Evolutionary conservation across 169 alveolate genomes (phyloP), one percentile per base, ranked within the genome.

Genomic region (Plasmodium inui): DNA sequence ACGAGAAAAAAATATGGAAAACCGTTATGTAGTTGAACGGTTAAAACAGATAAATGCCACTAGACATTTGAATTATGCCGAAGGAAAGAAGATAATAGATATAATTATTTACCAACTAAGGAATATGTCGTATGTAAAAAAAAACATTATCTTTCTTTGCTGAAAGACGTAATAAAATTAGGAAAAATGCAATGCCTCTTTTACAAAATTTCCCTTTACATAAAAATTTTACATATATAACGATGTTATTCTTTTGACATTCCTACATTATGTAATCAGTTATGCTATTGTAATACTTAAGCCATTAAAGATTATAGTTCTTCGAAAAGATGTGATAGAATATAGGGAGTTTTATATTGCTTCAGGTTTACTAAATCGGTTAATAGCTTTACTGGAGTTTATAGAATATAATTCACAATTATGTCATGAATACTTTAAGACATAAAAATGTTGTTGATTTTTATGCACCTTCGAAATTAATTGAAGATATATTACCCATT

Each of bases 261-360:
- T 41, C 14, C 34, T 72, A 39, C 78, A 70, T 70, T 84, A 70
- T 84, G 8, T 28, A 9, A 0, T 19, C 28, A 53, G 73, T 84
- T 84, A 70, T 71, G n/a, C 74, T 39, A 37, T 84, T 14, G 6
- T n/a, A 34, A 14, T 71, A 28, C 37, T 71, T 70, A 84, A 39
- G 74, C 92, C 92, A 84, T 84, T 84, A 41, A 71, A 26, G 46
- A 32, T 14, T 28, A 84, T 71, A 84, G 46, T 22, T 41, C 1
- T 2, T 39, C 53, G 55, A 17, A 55, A 34, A 9, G 12, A 9
- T 5, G 1, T 0, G 34, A 44, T 53, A 37, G 37, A 14, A 3
- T 39, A 41, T 70, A 22, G 28, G 12, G 83, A 70, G 55, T 41
- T 84, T 4, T n/a, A n/a, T 70, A 1, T 4, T 70, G 5, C 46